phyloP scores from a whole-genome alignment of 495 filamentous ascomycete species.

The Astrothelium subdiscretum region DNA sequence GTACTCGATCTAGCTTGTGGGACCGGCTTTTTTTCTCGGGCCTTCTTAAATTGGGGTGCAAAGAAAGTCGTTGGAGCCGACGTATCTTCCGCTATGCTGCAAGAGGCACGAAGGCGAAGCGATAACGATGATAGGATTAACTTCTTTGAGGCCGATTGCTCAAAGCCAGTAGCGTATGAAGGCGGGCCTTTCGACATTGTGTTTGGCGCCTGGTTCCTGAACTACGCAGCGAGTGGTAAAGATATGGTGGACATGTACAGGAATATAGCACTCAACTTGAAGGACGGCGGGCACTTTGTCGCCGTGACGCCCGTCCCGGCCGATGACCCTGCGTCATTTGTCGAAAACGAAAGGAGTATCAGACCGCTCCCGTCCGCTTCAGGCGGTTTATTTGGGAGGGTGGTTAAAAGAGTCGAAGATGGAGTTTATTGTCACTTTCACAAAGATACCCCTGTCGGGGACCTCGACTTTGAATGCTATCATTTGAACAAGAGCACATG shows the following conservation, averaged over 20 bases:
- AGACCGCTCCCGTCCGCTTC: conserved; percentile 7
- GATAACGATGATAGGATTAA: background rate
- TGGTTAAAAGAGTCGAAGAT: conserved; percentile 9
- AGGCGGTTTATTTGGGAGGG: conserved; percentile 9
- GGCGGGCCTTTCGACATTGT: conserved; percentile 31
- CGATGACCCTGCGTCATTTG: conserved; percentile 3
- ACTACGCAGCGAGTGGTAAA: conserved; percentile 25
- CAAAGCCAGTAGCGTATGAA: conserved; percentile 7
- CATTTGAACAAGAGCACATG: conserved; percentile 15
- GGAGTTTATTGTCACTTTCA: conserved; percentile 10
- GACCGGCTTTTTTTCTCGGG: conserved; percentile 16
- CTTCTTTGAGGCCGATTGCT: conserved; percentile 19
- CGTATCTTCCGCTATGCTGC: conserved; percentile 6
- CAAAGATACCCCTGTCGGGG: conserved; percentile 5
- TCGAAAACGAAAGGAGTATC: background rate
- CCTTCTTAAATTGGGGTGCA: conserved; percentile 21
- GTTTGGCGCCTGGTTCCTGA: conserved; percentile 30
- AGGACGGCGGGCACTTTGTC: conserved; percentile 26
- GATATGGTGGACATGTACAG: conserved; percentile 26
- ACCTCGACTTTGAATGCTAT: conserved; percentile 17
- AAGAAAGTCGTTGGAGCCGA: conserved; percentile 7
- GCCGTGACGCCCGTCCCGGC: conserved; percentile 20
- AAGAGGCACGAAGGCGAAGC: background rate
- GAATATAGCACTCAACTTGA: conserved; percentile 28
- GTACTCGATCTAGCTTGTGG: conserved; percentile 30